These are phyloP conservation scores for Tieghemostelium lacteum DNA, from an alignment of 78 protist genomes.

Conservation along the genomic window DNA sequence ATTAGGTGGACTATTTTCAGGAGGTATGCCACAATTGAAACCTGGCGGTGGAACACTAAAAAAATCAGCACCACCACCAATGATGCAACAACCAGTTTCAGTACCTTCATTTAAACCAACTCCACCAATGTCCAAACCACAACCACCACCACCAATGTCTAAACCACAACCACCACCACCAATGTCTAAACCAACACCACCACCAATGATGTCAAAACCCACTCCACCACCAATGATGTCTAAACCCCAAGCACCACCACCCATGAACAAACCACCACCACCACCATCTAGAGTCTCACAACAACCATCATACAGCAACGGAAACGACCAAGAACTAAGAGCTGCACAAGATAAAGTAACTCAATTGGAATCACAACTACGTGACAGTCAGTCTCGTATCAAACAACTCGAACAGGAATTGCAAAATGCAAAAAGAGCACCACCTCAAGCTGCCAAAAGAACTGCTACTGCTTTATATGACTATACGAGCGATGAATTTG, in stretches of 20 bases:
- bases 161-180: constrained; percentile 58
- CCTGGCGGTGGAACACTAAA: constrained; percentile 7
- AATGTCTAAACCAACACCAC: constrained; percentile 48
- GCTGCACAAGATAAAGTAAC: neutral
- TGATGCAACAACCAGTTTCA: neutral
- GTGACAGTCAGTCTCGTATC: constrained; percentile 8
- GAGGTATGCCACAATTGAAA: constrained; percentile 58
- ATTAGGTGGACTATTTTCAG: constrained; percentile 70
- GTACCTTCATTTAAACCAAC: constrained; percentile 20
- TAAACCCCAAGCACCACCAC: constrained; percentile 38
- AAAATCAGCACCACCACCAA: constrained; percentile 37
- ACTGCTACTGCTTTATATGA: constrained; percentile 55
- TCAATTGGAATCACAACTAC: constrained; percentile 38
- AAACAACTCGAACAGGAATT: constrained; percentile 30
- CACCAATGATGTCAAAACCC: constrained; percentile 22
- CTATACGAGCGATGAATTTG: neutral
- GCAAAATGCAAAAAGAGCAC: neutral
- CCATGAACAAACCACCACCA: constrained; percentile 52
- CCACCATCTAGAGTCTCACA: constrained; percentile 48
- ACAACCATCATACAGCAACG: neutral
- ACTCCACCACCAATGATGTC: constrained; percentile 39
- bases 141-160: constrained; percentile 28
- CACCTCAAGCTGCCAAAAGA: neutral
- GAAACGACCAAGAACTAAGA: neutral
- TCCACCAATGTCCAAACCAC: neutral